A percentile compares a stretch with the other conserved stretches of the same genome.
These are phyloP conservation scores for Puccinia triticina DNA, from an alignment of 1,284 basidiomycete genomes.

Conservation along the genomic window DNA sequence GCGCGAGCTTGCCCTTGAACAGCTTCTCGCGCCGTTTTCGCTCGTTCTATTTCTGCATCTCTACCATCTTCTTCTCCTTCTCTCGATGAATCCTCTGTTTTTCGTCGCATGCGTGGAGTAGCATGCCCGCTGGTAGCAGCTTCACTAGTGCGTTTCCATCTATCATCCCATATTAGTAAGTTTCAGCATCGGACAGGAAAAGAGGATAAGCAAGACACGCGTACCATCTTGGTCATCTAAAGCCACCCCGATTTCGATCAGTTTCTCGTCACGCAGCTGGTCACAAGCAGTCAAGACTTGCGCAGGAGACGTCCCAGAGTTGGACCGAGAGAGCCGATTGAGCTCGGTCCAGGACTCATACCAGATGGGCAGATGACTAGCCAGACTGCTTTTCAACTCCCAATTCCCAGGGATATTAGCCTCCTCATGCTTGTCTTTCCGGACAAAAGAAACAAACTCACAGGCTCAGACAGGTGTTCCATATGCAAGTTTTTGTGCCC, in stretches of 20 bases:
- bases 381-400: slow-evolving; percentile 62
- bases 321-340: slow-evolving; percentile 76
- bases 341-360: slow-evolving; percentile 90
- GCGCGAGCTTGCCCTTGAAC: slow-evolving; percentile 78
- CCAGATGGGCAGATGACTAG: slow-evolving; percentile 84
- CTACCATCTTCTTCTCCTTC: slow-evolving; percentile 80
- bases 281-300: slow-evolving; percentile 84
- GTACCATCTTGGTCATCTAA: slow-evolving; percentile 93
- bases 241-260: slow-evolving; percentile 89
- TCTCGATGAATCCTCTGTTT: slow-evolving; percentile 78
- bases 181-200: too few species aligned
- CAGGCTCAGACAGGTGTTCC: slow-evolving; percentile 12
- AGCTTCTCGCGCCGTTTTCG: slow-evolving; percentile 75
- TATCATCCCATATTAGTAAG: slow-evolving; percentile 15
- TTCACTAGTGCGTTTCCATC: slow-evolving; percentile 95
- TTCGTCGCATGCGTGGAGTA: slow-evolving; percentile 83
- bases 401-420: background rate
- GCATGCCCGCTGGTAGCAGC: slow-evolving; percentile 78
- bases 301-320: slow-evolving; percentile 65
- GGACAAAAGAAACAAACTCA: background rate
- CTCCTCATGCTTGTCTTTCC: background rate
- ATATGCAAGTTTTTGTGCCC: background rate
- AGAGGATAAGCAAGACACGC: too few species aligned
- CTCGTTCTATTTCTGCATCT: slow-evolving; percentile 71
- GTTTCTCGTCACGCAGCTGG: slow-evolving; percentile 82